Percentiles rank a stretch among this genome's conserved stretches.
Conservation (phyloP, 176 grass and related monocot species). For the Eremochloa ophiuroides region DNA sequence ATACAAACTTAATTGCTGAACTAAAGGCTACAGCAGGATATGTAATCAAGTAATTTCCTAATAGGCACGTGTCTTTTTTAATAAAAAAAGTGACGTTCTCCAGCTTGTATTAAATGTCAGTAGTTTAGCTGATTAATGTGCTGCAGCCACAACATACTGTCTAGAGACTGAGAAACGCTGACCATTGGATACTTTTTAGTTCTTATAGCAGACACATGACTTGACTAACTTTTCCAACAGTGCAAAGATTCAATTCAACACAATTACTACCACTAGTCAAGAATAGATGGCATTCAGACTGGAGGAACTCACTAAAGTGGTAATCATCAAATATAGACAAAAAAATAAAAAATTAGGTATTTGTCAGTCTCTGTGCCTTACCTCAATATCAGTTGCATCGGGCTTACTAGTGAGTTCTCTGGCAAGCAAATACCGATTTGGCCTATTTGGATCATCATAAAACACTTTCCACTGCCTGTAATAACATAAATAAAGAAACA, state of each 20-base stretch:
- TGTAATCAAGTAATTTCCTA: neutral
- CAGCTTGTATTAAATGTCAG: neutral
- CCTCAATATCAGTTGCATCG: slow-evolving; percentile 87
- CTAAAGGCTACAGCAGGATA: neutral
- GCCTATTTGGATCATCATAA: slow-evolving; percentile 70
- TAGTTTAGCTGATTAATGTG: neutral
- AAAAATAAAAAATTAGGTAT: neutral
- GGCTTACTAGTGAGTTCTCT: slow-evolving; percentile 62
- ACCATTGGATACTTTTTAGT: neutral
- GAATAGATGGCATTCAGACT: neutral
- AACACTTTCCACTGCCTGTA: slow-evolving; percentile 93
- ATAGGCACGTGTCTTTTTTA: neutral
- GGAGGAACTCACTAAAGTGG: neutral
- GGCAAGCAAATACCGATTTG: slow-evolving; percentile 83
- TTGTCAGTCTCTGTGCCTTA: slow-evolving; percentile 14
- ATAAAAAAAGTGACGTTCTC: neutral
- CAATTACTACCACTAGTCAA: neutral
- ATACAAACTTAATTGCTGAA: neutral
- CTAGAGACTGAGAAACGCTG: neutral
- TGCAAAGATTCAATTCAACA: neutral
- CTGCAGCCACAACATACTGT: neutral
- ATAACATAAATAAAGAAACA: slow-evolving; percentile 17
- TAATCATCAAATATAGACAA: neutral
- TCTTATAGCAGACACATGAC: neutral
- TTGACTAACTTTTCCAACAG: slow-evolving; percentile 1